A percentile compares a stretch with the other conserved stretches of the same genome.
Conservation (phyloP, 1,284 basidiomycete genomes). For the Caloboletus firmus region DNA sequence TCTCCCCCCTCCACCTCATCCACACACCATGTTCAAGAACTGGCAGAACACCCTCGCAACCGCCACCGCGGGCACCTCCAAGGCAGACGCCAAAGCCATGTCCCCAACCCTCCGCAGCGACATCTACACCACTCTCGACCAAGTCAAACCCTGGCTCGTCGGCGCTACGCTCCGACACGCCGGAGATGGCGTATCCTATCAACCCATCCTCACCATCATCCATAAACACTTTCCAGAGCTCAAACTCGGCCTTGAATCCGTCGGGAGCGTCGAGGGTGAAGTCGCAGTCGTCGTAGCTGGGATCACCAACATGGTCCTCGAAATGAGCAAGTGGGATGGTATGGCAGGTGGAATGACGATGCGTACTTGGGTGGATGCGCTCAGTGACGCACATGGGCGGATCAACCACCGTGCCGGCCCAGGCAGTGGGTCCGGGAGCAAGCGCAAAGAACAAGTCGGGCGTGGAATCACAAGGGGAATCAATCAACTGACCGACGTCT, state of each 20-base stretch:
- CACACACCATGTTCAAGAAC: slow-evolving; percentile 44
- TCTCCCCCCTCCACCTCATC: no score
- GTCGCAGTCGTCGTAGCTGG: slow-evolving; percentile 48
- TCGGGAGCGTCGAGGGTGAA: slow-evolving; percentile 45
- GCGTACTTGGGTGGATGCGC: slow-evolving; percentile 50
- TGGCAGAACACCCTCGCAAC: slow-evolving; percentile 41
- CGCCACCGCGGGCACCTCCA: slow-evolving; percentile 26
- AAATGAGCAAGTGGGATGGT: slow-evolving; percentile 53
- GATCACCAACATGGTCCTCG: slow-evolving; percentile 51
- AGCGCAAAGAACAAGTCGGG: slow-evolving; percentile 41
- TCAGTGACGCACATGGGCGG: slow-evolving; percentile 40
- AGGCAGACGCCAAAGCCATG: slow-evolving; percentile 40
- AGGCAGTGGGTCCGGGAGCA: slow-evolving; percentile 4
- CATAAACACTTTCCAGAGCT: slow-evolving; percentile 49
- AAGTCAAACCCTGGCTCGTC: slow-evolving; percentile 44
- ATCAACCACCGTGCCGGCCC: slow-evolving; percentile 23
- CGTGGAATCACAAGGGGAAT: slow-evolving; percentile 48
- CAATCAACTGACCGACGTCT: slow-evolving; percentile 46
- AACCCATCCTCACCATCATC: slow-evolving; percentile 41
- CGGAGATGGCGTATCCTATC: slow-evolving; percentile 51
- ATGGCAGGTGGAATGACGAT: slow-evolving; percentile 54
- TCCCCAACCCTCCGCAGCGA: slow-evolving; percentile 48
- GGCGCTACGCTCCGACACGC: slow-evolving; percentile 41
- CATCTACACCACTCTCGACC: slow-evolving; percentile 47
- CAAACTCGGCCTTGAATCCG: slow-evolving; percentile 43